Evolutionary conservation across 371 early-diverging fungal species (phyloP).

Genomic region (Astathelohania contejeani): DNA sequence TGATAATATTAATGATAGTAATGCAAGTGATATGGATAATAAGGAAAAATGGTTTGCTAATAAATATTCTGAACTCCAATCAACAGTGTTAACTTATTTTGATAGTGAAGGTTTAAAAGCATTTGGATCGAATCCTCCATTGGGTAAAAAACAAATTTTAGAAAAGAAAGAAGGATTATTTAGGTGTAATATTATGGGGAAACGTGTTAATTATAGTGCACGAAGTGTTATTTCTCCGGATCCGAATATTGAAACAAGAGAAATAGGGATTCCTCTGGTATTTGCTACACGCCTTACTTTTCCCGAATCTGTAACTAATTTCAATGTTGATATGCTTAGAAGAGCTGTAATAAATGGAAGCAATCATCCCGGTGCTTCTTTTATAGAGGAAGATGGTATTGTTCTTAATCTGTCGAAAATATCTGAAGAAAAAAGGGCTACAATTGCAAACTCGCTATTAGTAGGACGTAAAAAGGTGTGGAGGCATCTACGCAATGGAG

Average conservation of each 20-base stretch:
- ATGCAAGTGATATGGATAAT: no score
- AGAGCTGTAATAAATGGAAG: constrained; percentile 91
- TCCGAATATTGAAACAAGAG: constrained; percentile 86
- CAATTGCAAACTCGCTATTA: constrained; percentile 74
- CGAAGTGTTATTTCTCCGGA: constrained; percentile 97
- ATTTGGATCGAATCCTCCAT: constrained; percentile 9
- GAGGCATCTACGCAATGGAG: constrained; percentile 86
- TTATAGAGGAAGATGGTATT: constrained; percentile 63
- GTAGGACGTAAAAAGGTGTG: constrained; percentile 74
- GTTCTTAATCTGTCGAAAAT: constrained; percentile 63
- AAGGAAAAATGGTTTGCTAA: no score
- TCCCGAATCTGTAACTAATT: constrained; percentile 86
- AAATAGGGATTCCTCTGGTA: constrained; percentile 88
- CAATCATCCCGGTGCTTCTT: constrained; percentile 83
- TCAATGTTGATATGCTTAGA: constrained; percentile 73
- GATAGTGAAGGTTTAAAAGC: constrained; percentile 1
- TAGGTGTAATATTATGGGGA: constrained; percentile 99
- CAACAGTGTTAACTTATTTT: constrained; percentile 12
- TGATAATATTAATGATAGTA: not conserved
- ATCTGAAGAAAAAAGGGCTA: constrained; percentile 69
- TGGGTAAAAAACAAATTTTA: constrained; percentile 74
- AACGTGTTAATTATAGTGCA: constrained; percentile 98
- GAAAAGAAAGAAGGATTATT: constrained; percentile 99
- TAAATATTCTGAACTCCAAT: no score
- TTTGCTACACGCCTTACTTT: constrained; percentile 89